phyloP scores from a whole-genome alignment of 1,284 basidiomycete species.

The Paramarasmius palmivorus region DNA sequence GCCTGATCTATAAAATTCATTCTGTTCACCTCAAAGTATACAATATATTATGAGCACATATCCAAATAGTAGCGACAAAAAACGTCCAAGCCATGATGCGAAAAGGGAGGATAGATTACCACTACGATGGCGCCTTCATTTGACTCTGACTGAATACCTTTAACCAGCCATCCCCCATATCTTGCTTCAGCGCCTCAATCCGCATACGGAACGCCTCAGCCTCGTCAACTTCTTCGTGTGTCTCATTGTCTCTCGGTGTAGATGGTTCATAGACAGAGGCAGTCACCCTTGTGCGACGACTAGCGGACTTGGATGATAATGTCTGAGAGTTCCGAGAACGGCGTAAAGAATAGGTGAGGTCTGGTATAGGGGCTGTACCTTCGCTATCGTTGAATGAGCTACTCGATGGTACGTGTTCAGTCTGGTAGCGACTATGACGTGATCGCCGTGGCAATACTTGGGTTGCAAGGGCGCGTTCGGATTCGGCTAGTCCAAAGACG shows the following conservation, averaged over 20 bases:
- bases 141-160: conserved; percentile 76
- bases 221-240: conserved; percentile 41
- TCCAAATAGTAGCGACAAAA: too few species aligned
- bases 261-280: conserved; percentile 65
- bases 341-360: conserved; percentile 7
- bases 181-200: conserved; percentile 79
- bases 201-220: conserved; percentile 72
- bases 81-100: too few species aligned
- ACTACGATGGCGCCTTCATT: conserved; percentile 24
- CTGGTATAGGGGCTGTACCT: background rate
- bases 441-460: conserved; percentile 20
- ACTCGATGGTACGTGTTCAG: conserved; percentile 39
- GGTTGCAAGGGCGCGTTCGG: background rate
- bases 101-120: background rate
- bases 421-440: conserved; percentile 35
- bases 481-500: conserved; percentile 2
- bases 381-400: conserved; percentile 5
- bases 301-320: conserved; percentile 37
- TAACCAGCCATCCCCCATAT: conserved; percentile 87
- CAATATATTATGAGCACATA: too few species aligned
- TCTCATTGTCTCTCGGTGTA: conserved; percentile 28
- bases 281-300: conserved; percentile 52
- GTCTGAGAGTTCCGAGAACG: conserved; percentile 27
- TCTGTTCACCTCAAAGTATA: too few species aligned
- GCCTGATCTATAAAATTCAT: too few species aligned